Evolutionary conservation across 2,329 filamentous ascomycete species (phyloP).

Genomic region (Aspergillus hiratsukae): DNA sequence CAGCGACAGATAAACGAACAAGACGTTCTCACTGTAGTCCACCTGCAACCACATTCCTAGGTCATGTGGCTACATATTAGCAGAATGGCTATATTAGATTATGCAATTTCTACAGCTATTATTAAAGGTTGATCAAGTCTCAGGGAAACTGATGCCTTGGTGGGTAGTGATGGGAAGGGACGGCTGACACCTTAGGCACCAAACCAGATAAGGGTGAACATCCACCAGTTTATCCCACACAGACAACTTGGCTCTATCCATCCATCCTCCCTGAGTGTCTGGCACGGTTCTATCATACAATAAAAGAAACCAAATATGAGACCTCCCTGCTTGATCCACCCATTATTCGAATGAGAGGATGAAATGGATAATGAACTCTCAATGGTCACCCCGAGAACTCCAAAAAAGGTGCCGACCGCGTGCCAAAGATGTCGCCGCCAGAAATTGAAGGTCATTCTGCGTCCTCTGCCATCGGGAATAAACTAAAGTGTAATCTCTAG

Average conservation of each 20-base stretch:
- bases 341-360: not conserved
- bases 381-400: not conserved
- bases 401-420: slow-evolving; percentile 14
- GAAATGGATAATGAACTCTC: not conserved
- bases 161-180: too few species aligned
- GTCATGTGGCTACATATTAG: too few species aligned
- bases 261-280: not conserved
- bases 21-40: too few species aligned
- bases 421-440: slow-evolving; percentile 25
- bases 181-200: not conserved
- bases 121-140: not conserved
- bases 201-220: not conserved
- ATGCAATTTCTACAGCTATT: not conserved
- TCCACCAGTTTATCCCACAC: not conserved
- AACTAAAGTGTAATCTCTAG: slow-evolving; percentile 5
- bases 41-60: too few species aligned
- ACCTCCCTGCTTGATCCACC: not conserved
- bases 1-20: too few species aligned
- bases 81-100: too few species aligned
- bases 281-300: not conserved
- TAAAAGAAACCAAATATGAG: not conserved
- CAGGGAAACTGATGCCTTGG: not conserved
- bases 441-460: slow-evolving; percentile 20
- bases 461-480: not conserved
- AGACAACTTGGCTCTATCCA: not conserved